Conservation (phyloP, 2,329 filamentous ascomycete species). For the Tolypocladium cylindrosporum region DNA sequence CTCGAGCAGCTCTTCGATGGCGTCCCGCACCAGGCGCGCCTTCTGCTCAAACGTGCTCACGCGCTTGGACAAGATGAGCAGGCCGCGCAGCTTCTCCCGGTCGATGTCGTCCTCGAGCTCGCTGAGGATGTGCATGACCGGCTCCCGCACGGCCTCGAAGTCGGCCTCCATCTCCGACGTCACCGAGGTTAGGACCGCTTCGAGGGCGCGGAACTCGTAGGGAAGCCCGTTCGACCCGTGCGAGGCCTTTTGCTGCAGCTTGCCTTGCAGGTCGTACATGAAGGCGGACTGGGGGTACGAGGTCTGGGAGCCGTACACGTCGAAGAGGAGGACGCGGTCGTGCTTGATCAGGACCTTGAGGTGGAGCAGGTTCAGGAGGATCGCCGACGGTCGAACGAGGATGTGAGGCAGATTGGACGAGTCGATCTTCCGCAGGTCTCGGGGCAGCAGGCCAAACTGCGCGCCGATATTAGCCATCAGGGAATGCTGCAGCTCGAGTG, state of each 20-base stretch:
- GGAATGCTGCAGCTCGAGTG: too few species aligned
- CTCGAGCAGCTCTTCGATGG: conserved; percentile 89
- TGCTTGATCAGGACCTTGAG: conserved; percentile 92
- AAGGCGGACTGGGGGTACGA: conserved; percentile 94
- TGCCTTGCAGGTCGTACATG: conserved; percentile 94
- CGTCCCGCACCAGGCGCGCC: conserved; percentile 83
- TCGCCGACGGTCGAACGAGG: conserved; percentile 82
- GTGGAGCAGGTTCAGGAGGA: conserved; percentile 92
- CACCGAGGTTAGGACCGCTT: conserved; percentile 89
- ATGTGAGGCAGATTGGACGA: conserved; percentile 93
- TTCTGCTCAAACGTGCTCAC: conserved; percentile 97
- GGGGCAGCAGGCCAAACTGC: conserved; percentile 83
- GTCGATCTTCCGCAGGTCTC: conserved; percentile 95
- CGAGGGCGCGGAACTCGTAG: conserved; percentile 92
- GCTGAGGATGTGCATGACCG: conserved; percentile 77
- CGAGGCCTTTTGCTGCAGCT: conserved; percentile 64
- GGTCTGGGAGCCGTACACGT: conserved; percentile 88
- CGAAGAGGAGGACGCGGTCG: conserved; percentile 88
- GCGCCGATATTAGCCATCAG: background rate
- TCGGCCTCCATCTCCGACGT: conserved; percentile 88
- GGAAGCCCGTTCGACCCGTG: conserved; percentile 58
- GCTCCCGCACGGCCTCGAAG: conserved; percentile 87
- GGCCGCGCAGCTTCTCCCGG: conserved; percentile 78
- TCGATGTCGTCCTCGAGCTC: conserved; percentile 97
- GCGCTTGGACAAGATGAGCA: conserved; percentile 91